Base-by-base conservation (phyloP, 106 monocot species). In the Narthecium ossifragum region DNA sequence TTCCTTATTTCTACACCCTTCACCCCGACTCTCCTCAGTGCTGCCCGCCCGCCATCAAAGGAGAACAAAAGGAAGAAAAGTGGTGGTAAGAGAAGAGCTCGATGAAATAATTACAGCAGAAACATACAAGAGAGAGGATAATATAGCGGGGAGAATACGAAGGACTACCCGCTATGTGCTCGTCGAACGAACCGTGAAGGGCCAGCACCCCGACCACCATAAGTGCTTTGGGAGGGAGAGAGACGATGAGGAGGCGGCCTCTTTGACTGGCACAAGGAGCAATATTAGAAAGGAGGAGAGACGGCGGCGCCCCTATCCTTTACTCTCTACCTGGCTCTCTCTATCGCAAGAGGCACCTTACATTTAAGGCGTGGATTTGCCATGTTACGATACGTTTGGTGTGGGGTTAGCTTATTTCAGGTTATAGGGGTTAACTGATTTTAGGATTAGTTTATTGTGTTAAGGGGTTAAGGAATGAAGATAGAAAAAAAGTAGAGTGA, bases 151-250 rank as follows among this genome's bases (percentile, higher is more conserved):
- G n/a, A 12, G 32, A 22, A 31, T 0, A 33, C 13, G 12, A 14
- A 24, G 1, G 1, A 43, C 29, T 20, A 66, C 73, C 73, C 7
- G 78, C 72, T 28, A 78, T 62, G 43, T 78, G 78, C 62, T 78
- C 78, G 68, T 78, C 68, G 62, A 68, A 72, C 9, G 72, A 78
- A 14, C 78, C 78, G 40, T 78, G 78, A 26, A 78, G 63, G 1
- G 78, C 78, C 13, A 78, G 68, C 21, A 78, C 78, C 2, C 78
- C 78, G 46, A 78, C 71, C 26, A 65, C 26, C 31, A 33, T 60
- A 15, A 29, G 17, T 0, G 43, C 14, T 17, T 3, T 18, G 18
- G 12, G 9, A 13, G 43, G 43, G 12, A 43, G 43, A 13, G 11
- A 4, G 43, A 43, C 4, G 43, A 3, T 43, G 12, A 6, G 6